A percentile compares a stretch with the other conserved stretches of the same genome.
These are phyloP conservation scores for Triticum aestivum DNA, from an alignment of 176 grass and related monocot genomes.

Conservation along the genomic window IWGSC_CS_RefSeq_v2.1 NC_057809.1:252747505-252748004, in stretches of 20 bases:
- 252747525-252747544: background rate
- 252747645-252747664: conserved; percentile 73
- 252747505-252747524: background rate
- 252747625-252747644: conserved; percentile 57
- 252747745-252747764: background rate
- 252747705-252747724: conserved; percentile 87
- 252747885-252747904: conserved; percentile 49
- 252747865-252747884: conserved; percentile 55
- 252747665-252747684: conserved; percentile 87
- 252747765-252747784: background rate
- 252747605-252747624: background rate
- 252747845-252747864: conserved; percentile 85
- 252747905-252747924: conserved; percentile 82
- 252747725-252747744: conserved; percentile 61
- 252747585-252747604: background rate
- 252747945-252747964: conserved; percentile 85
- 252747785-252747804: conserved; percentile 12
- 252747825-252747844: conserved; percentile 80
- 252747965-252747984: conserved; percentile 54
- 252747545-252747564: background rate
- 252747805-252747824: conserved; percentile 50
- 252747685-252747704: conserved; percentile 96
- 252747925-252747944: conserved; percentile 85
- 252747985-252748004: background rate
- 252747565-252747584: background rate